Conservation (phyloP, 2,329 filamentous ascomycete genomes). For the Alternaria arborescens region DNA sequence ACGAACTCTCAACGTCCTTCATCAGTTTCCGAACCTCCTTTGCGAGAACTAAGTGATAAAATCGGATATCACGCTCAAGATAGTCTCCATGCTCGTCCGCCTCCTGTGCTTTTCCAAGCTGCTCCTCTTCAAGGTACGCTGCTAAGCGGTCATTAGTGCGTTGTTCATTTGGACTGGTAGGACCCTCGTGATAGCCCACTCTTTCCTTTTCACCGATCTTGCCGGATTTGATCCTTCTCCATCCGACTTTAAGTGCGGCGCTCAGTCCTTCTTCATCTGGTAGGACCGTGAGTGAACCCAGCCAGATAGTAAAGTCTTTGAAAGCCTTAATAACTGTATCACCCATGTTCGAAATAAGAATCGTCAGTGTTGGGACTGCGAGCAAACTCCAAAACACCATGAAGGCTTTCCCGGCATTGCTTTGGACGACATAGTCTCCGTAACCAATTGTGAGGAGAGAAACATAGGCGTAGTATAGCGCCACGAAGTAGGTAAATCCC, state of each 20-base stretch:
- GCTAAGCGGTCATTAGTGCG: slow-evolving; percentile 45
- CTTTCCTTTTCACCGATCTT: slow-evolving; percentile 27
- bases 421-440: slow-evolving; percentile 58
- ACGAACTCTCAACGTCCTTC: slow-evolving; percentile 51
- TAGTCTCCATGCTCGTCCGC: slow-evolving; percentile 55
- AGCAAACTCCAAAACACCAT: slow-evolving; percentile 66
- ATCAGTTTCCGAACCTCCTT: slow-evolving; percentile 56
- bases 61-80: slow-evolving; percentile 59
- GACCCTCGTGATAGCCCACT: slow-evolving; percentile 9
- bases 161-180: slow-evolving; percentile 20
- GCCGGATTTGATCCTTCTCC: slow-evolving; percentile 36
- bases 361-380: slow-evolving; percentile 63
- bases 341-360: slow-evolving; percentile 64
- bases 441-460: slow-evolving; percentile 65
- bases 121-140: slow-evolving; percentile 53
- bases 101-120: slow-evolving; percentile 53
- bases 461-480: slow-evolving; percentile 63
- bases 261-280: slow-evolving; percentile 58
- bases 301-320: slow-evolving; percentile 63
- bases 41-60: slow-evolving; percentile 60
- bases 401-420: slow-evolving; percentile 63
- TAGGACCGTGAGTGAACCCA: slow-evolving; percentile 64
- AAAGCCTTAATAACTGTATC: slow-evolving; percentile 64
- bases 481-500: slow-evolving; percentile 61
- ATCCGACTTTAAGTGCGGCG: slow-evolving; percentile 43